Evolutionary conservation across 306 rosid species (phyloP), one percentile per base, ranked within the genome.

Genomic region (Pueraria montana): DNA sequence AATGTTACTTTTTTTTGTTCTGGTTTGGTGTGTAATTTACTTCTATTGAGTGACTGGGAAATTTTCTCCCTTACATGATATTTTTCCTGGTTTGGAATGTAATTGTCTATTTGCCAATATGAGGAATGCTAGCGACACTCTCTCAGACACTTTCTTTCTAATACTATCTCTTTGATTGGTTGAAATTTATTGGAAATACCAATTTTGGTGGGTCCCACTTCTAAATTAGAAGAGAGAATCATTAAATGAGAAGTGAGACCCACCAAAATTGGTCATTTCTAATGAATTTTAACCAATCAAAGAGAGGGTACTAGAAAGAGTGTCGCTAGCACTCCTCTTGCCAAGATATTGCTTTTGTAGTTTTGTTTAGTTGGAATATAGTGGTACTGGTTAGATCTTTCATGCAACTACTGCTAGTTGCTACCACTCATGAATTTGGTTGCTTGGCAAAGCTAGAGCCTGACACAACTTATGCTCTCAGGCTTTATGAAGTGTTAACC

Each of bases 401-500:
- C 46, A 21, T 38, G 32, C 63, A 36, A 32, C 2, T 18, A 32
- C 68, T 61, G 14, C 49, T 11, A 38, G 75, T 78, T 66, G 21
- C 46, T 42, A 56, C 61, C 24, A 53, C 76, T 62, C 42, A 18
- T 16, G 50, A 75, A n/a, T 53, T 82, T 76, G 82, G 21, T 78
- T 82, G 72, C 81, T 66, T 59, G 75, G 74, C 45, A 36, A 77
- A 52, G 48, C 13, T 64, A 53, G 69, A 78, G 52, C 50, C 30
- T 34, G 65, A 63, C 10, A 20, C 69, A 67, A 52, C 78, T 43
- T 56, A 45, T 74, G 74, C 26, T 80, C 70, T 64, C n/a, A 26
- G 64, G 55, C 69, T 66, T 53, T 63, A 20, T 63, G 53, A 72
- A 84, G 2, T 43, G n/a, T 78, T 16, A 56, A 18, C 48, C 20